Percentiles rank a stretch among this genome's conserved stretches.
These are phyloP conservation scores for Hemisphaericaspora xylofermentans DNA, from an alignment of 1,139 yeast species.

Conservation along the genomic window DNA sequence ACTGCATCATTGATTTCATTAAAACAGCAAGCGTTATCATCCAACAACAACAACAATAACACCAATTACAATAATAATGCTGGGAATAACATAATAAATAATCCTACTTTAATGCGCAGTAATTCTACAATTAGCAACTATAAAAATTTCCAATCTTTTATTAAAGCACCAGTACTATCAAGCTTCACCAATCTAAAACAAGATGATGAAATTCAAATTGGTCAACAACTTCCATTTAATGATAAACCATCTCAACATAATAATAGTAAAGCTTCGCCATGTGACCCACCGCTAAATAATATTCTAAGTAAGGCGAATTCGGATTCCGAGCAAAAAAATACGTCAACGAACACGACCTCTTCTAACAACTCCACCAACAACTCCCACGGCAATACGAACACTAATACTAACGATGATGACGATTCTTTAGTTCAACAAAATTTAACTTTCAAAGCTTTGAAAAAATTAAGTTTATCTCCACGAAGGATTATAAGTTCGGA, in stretches of 20 bases:
- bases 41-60: conserved; percentile 6
- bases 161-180: conserved; percentile 49
- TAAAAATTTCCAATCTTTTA: conserved; percentile 47
- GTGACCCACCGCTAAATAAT: neutral
- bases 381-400: conserved; percentile 10
- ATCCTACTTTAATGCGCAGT: conserved; percentile 12
- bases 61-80: conserved; percentile 8
- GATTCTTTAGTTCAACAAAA: conserved; percentile 41
- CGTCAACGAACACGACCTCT: conserved; percentile 5
- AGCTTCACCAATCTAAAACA: conserved; percentile 35
- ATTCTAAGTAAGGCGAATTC: neutral
- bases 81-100: conserved; percentile 20
- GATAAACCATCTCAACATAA: conserved; percentile 15
- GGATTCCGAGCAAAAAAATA: conserved; percentile 2
- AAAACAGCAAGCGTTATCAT: conserved; percentile 27
- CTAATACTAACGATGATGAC: conserved; percentile 29
- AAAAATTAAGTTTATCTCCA: conserved; percentile 46
- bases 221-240: conserved; percentile 44
- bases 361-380: conserved; percentile 8
- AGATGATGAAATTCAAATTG: conserved; percentile 38
- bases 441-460: conserved; percentile 45
- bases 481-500: conserved; percentile 31
- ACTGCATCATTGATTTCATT: conserved; percentile 56
- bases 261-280: neutral
- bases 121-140: conserved; percentile 16